Evolutionary conservation across 441 rosid species (phyloP), one percentile per base, ranked within the genome.

Genomic region (Corymbia citriodora): DNA sequence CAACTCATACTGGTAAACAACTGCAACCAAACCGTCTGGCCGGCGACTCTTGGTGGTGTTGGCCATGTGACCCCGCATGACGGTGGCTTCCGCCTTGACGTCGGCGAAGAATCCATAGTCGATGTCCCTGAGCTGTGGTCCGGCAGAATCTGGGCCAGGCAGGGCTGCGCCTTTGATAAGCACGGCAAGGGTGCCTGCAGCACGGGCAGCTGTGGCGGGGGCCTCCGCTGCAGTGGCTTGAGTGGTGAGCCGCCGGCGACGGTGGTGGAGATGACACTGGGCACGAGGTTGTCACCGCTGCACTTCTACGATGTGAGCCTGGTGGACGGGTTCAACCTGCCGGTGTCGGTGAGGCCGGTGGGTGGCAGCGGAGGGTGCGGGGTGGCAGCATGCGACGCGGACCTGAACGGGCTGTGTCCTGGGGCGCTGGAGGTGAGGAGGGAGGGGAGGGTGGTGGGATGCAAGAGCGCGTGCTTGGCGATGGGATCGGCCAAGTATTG

Each of bases 391-490:
- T 98, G 99, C 90, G 97, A 96, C 27, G 97, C 93, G 18, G 96
- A 98, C 93, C 57, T 98, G 92, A 98, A 98, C 79, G 91, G 93
- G 21, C 96, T 98, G 79, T 98, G 99, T 90, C 99, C 99, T 2
- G 96, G 98, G 5, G 98, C 96, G 9, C 90, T 98, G 95, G 99
- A 96, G 93, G 96, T 97, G 45, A 96, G 90, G 94, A 94, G 90
- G 89, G 92, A 93, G 54, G 96, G 94, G 15, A 96, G 92, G 91
- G 95, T 96, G 2, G 97, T 98, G 21, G 99, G 96, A 1, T 98
- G 99, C 89, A 97, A 98, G 91, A 98, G 99, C 90, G 99, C 98
- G 11, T 98, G 99, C 92, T 93, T 98, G 88, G 99, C 99, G 11
- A 95, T 96, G 99, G 97, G 95, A 82, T 97, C 99, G 1, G 96